Evolutionary conservation across 108 stramenopile species (phyloP), one percentile per base, ranked within the genome.

Genomic region (Mediolabrus comicus): DNA sequence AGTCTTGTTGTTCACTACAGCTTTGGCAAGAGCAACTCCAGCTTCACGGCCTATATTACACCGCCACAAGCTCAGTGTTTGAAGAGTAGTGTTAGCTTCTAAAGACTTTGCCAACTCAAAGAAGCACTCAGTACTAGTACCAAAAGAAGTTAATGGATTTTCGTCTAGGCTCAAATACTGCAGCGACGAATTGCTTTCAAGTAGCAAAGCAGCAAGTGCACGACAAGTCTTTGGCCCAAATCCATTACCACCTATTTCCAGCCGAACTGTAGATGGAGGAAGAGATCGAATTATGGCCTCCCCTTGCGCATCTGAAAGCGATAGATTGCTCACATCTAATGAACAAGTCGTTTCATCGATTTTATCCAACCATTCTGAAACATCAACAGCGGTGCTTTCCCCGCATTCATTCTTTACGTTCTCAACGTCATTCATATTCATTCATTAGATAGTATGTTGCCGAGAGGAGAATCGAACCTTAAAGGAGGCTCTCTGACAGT

Each of bases 161-260:
- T 70, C 61, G 36, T 77, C 81, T 1, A 82, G 36, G 32, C 51
- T 53, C 17, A 82, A 22, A 53, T 12, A 58, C 8, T 14, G 38
- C 16, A 82, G 62, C 26, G 28, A 53, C 14, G 24, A 12, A 39
- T 81, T 81, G n/a, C 17, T 22, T 22, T 24, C 33, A 0, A 53
- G 22, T 30, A 82, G 67, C 13, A 72, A 68, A 12, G 63, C 76
- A 0, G 71, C 81, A 4, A 82, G 51, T 24, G 65, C 24, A 11
- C 16, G 30, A 41, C 71, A 55, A 1, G 62, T 56, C 25, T 51
- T 53, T 7, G 76, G 63, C 1, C 56, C 71, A 35, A 82, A 73
- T 9, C 35, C 11, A 57, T 82, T 82, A 0, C 65, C 71, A 12
- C 64, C 71, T 34, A 82, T 32, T n/a, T 82, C 81, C n/a, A 77